A percentile compares a stretch with the other conserved stretches of the same genome.
phyloP scores from a whole-genome alignment of 257 asterid genomes.

The Solanum lignicaule region DNA sequence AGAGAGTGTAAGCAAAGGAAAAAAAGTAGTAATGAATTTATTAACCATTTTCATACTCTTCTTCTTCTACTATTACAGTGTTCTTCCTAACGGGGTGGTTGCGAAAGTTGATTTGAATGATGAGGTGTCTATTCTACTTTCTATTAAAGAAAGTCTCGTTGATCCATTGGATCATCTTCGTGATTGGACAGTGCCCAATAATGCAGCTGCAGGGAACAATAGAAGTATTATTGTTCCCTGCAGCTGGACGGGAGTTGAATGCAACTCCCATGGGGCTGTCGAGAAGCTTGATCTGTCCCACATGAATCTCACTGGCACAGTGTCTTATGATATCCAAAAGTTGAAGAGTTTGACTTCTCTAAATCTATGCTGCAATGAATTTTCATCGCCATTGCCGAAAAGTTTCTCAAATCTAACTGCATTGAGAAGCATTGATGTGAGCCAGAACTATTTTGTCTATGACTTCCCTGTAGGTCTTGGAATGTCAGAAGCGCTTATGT shows the following conservation, averaged over 20 bases:
- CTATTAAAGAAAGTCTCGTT: constrained; percentile 35
- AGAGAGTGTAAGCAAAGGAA: not conserved
- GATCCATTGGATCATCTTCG: constrained; percentile 49
- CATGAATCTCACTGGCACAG: constrained; percentile 56
- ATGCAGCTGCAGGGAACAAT: not conserved
- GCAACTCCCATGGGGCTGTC: constrained; percentile 42
- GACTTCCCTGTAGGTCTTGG: constrained; percentile 50
- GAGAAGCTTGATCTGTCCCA: constrained; percentile 50
- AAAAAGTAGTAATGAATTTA: constrained; percentile 28
- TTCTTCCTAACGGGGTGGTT: constrained; percentile 5
- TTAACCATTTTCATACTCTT: constrained; percentile 13
- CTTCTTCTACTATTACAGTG: constrained; percentile 11
- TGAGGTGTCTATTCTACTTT: constrained; percentile 35
- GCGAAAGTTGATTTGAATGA: constrained; percentile 2
- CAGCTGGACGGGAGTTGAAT: constrained; percentile 55
- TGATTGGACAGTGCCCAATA: constrained; percentile 38
- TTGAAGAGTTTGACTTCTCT: constrained; percentile 21
- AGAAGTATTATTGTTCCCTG: constrained; percentile 20
- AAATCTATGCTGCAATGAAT: constrained; percentile 46
- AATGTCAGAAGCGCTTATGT: constrained; percentile 17
- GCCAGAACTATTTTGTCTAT: constrained; percentile 46
- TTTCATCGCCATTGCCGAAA: constrained; percentile 43
- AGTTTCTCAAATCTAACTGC: constrained; percentile 40
- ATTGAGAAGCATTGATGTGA: constrained; percentile 43
- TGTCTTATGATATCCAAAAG: constrained; percentile 33